These are phyloP conservation scores for Sphaerulina musiva DNA, from an alignment of 2,329 filamentous ascomycete species.

Conservation along the genomic window DNA sequence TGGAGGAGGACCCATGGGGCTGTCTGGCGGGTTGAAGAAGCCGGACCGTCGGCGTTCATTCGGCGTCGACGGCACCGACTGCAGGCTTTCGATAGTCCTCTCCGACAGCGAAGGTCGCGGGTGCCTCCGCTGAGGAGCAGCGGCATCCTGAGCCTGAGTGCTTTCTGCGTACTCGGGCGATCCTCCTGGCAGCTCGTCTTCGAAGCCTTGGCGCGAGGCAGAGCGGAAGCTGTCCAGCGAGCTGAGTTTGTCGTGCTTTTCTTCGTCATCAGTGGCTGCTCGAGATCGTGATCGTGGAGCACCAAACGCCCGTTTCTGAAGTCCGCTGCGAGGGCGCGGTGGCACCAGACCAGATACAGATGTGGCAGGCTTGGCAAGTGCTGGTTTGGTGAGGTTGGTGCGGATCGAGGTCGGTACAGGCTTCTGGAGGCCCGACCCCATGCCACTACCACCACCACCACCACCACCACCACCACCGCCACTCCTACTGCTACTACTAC, in stretches of 20 bases:
- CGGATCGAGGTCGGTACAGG: neutral
- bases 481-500: neutral
- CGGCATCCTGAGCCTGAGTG: slow-evolving; percentile 8
- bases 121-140: slow-evolving; percentile 31
- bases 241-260: slow-evolving; percentile 38
- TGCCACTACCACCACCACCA: too few species aligned
- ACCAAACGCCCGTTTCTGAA: slow-evolving; percentile 4
- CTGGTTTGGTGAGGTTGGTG: slow-evolving; percentile 1
- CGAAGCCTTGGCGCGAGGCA: slow-evolving; percentile 35
- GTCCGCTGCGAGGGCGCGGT: neutral
- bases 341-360: slow-evolving; percentile 3
- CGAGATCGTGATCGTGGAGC: neutral
- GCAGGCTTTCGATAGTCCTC: slow-evolving; percentile 76
- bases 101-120: slow-evolving; percentile 62
- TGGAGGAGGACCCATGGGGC: slow-evolving; percentile 55
- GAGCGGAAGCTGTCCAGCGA: slow-evolving; percentile 40
- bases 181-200: slow-evolving; percentile 16
- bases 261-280: slow-evolving; percentile 23
- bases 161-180: slow-evolving; percentile 17
- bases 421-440: neutral
- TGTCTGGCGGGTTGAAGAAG: slow-evolving; percentile 61
- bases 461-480: too few species aligned
- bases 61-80: slow-evolving; percentile 72
- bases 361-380: slow-evolving; percentile 4
- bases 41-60: slow-evolving; percentile 60